These are phyloP conservation scores for Madurella mycetomatis DNA, from an alignment of 2,329 filamentous ascomycete species.

Conservation along the genomic window DNA sequence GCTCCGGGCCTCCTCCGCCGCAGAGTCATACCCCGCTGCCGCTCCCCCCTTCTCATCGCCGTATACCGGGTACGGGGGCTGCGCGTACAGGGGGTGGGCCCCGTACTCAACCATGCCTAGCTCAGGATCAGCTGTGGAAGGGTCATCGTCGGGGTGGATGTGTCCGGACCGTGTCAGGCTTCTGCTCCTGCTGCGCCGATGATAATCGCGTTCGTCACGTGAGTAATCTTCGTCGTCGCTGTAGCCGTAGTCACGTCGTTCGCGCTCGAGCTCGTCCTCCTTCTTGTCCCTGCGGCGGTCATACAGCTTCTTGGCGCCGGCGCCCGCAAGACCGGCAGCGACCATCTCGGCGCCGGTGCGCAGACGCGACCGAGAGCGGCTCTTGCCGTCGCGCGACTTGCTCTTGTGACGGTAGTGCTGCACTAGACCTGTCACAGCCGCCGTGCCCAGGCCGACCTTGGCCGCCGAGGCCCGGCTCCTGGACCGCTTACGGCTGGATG, in stretches of 20 bases:
- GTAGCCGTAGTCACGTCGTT: slow-evolving; percentile 26
- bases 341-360: slow-evolving; percentile 57
- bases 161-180: slow-evolving; percentile 38
- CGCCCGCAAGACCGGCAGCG: slow-evolving; percentile 56
- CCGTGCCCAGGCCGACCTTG: slow-evolving; percentile 55
- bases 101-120: slow-evolving; percentile 67
- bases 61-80: slow-evolving; percentile 32
- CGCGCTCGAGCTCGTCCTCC: slow-evolving; percentile 38
- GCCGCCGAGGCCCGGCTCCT: slow-evolving; percentile 47
- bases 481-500: slow-evolving; percentile 40
- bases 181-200: slow-evolving; percentile 33
- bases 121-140: slow-evolving; percentile 54
- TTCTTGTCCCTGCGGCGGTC: slow-evolving; percentile 59
- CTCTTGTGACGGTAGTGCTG: slow-evolving; percentile 55
- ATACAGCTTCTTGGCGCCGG: slow-evolving; percentile 57
- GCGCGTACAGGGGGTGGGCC: slow-evolving; percentile 48
- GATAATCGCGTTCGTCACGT: slow-evolving; percentile 35
- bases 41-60: slow-evolving; percentile 23
- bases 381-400: slow-evolving; percentile 37
- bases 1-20: slow-evolving; percentile 39
- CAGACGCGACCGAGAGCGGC: slow-evolving; percentile 39
- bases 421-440: slow-evolving; percentile 54
- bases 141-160: slow-evolving; percentile 36
- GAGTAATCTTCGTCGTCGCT: slow-evolving; percentile 34
- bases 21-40: slow-evolving; percentile 41